phyloP scores from a whole-genome alignment of 805 yeast species.

The Candida piceae region DNA sequence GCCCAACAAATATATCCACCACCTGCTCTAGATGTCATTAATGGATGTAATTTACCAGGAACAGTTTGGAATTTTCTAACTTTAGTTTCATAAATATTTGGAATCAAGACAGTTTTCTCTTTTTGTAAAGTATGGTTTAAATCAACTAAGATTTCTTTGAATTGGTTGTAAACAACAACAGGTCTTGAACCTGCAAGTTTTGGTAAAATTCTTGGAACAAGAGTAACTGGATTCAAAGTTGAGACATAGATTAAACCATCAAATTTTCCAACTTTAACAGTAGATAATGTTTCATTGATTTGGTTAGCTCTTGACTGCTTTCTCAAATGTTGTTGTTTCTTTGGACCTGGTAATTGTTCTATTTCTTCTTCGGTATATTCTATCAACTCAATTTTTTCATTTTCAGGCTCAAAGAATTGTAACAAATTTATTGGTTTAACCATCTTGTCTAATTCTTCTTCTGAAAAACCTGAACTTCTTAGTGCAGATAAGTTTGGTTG shows the following conservation, averaged over 20 bases:
- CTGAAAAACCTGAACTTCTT: constrained; percentile 59
- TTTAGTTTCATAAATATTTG: constrained; percentile 74
- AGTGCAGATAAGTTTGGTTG: constrained; percentile 78
- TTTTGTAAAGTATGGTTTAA: constrained; percentile 61
- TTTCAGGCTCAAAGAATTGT: constrained; percentile 78
- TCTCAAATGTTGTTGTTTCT: constrained; percentile 62
- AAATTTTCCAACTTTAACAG: constrained; percentile 49
- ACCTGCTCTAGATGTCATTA: constrained; percentile 88
- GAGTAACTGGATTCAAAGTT: constrained; percentile 61
- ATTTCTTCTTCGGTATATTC: constrained; percentile 49
- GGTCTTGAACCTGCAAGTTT: constrained; percentile 83
- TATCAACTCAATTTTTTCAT: constrained; percentile 39
- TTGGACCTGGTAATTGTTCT: constrained; percentile 49
- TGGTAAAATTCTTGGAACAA: constrained; percentile 58
- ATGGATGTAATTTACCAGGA: constrained; percentile 90
- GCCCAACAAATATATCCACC: constrained; percentile 88
- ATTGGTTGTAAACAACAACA: constrained; percentile 74
- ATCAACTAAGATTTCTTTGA: constrained; percentile 73
- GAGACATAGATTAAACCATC: constrained; percentile 75
- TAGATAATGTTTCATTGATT: constrained; percentile 43
- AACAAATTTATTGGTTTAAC: constrained; percentile 69
- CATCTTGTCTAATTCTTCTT: constrained; percentile 45
- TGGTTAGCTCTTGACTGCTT: constrained; percentile 54
- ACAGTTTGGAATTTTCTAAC: constrained; percentile 88
- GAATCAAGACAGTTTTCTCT: constrained; percentile 73